A percentile compares a stretch with the other conserved stretches of the same genome.
These are phyloP conservation scores for Flueggea neowawraea DNA, from an alignment of 441 rosid species.

Conservation along the genomic window DNA sequence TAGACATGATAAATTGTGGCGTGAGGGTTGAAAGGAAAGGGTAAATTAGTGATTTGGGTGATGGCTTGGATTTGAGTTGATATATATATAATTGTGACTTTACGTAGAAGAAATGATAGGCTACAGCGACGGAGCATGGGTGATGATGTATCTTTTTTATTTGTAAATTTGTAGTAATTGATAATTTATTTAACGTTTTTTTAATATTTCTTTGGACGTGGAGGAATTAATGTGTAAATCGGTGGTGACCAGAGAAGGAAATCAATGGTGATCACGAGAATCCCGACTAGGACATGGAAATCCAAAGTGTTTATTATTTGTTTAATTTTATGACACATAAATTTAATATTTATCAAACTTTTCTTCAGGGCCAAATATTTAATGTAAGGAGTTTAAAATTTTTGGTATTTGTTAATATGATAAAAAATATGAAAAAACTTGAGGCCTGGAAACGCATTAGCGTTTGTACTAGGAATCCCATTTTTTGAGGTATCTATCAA, in stretches of 20 bases:
- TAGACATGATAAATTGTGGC: not conserved
- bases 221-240: conserved; percentile 16
- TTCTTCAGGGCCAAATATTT: too few species aligned
- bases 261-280: conserved; percentile 54
- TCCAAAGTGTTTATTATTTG: conserved; percentile 9
- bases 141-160: conserved; percentile 8
- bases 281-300: conserved; percentile 33
- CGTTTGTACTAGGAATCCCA: too few species aligned
- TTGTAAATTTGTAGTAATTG: conserved; percentile 3
- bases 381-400: too few species aligned
- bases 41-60: conserved; percentile 11
- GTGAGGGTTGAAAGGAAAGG: not conserved
- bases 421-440: too few species aligned
- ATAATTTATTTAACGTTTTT: not conserved
- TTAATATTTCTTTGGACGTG: not conserved
- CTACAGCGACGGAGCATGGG: conserved; percentile 12
- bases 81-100: conserved; percentile 1
- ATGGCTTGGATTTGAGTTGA: not conserved
- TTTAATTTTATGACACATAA: not conserved
- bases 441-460: too few species aligned
- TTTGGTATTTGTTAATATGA: too few species aligned
- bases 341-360: too few species aligned
- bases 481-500: too few species aligned
- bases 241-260: conserved; percentile 27
- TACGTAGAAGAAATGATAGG: conserved; percentile 13